Percentiles rank a stretch among this genome's conserved stretches.
Evolutionary conservation across 225 moss, liverwort and hornwort genomes (phyloP).

Genomic region (Pleurozium schreberi): DNA sequence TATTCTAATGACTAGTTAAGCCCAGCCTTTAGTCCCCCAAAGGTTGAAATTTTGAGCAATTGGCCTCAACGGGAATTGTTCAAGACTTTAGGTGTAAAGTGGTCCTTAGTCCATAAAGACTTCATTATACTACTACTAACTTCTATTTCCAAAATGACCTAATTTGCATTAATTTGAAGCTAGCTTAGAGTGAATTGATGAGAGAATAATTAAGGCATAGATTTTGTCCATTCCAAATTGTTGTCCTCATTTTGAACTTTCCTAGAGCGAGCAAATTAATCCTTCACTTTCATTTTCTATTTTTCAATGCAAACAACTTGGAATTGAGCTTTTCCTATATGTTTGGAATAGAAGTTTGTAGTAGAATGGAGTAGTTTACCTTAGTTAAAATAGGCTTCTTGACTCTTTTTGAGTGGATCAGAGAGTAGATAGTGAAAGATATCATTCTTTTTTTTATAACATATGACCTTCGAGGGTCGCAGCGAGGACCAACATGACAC

Average conservation of each 20-base stretch:
- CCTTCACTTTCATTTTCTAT: not conserved
- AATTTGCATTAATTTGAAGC: not conserved
- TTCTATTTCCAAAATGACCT: not conserved
- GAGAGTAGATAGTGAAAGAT: not conserved
- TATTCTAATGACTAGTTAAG: too few species aligned
- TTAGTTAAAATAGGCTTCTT: fast-evolving
- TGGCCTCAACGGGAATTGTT: too few species aligned
- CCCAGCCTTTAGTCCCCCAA: too few species aligned
- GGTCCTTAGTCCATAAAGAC: too few species aligned
- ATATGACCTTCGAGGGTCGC: too few species aligned
- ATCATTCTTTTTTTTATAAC: too few species aligned
- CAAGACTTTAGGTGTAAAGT: too few species aligned
- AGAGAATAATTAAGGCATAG: fast-evolving
- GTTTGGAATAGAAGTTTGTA: not conserved
- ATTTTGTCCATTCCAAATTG: fast-evolving
- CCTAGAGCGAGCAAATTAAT: not conserved
- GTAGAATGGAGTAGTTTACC: not conserved
- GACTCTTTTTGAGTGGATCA: not conserved
- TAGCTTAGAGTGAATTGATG: not conserved
- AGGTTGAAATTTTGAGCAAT: too few species aligned
- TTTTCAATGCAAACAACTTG: not conserved
- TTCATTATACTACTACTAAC: not conserved
- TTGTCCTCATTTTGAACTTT: not conserved
- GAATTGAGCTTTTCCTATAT: not conserved
- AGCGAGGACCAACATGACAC: too few species aligned